Conservation (phyloP, 768 basidiomycete genomes). For the Suillus ampliporus region DNA sequence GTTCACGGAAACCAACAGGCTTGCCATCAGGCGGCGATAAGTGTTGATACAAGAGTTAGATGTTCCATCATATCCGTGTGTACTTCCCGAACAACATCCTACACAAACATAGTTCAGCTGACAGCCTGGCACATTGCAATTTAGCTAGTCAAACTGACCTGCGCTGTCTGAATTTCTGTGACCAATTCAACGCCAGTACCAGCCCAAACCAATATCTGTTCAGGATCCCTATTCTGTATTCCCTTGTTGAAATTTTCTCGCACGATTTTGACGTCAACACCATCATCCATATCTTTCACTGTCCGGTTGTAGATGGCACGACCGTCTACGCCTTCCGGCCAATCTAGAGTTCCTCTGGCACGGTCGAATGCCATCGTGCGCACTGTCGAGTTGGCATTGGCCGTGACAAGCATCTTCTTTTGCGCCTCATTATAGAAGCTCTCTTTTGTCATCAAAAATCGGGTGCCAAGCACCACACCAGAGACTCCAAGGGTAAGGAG, state of each 20-base stretch:
- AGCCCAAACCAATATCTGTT: conserved; percentile 68
- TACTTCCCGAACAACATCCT: conserved; percentile 63
- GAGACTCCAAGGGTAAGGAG: conserved; percentile 70
- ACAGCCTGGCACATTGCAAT: conserved; percentile 5
- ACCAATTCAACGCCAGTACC: conserved; percentile 69
- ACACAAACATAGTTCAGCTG: conserved; percentile 16
- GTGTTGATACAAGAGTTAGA: conserved; percentile 36
- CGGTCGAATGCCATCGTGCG: conserved; percentile 70
- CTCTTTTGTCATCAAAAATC: conserved; percentile 73
- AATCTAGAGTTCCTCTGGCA: conserved; percentile 58
- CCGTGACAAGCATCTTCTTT: conserved; percentile 55
- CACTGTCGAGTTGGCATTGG: conserved; percentile 51
- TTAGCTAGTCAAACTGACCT: conserved; percentile 36
- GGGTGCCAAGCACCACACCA: conserved; percentile 75
- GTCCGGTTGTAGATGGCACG: conserved; percentile 53
- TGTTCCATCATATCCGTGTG: conserved; percentile 49
- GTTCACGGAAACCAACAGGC: not conserved
- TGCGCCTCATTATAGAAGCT: conserved; percentile 60
- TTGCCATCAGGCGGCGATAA: conserved; percentile 25
- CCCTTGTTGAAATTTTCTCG: conserved; percentile 53
- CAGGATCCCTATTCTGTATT: conserved; percentile 48
- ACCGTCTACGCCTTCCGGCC: conserved; percentile 68
- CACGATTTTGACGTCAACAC: conserved; percentile 48
- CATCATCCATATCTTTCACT: conserved; percentile 59
- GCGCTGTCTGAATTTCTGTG: conserved; percentile 46